Conservation (phyloP, 2,329 filamentous ascomycete genomes). For the Claviceps pazoutovae region DNA sequence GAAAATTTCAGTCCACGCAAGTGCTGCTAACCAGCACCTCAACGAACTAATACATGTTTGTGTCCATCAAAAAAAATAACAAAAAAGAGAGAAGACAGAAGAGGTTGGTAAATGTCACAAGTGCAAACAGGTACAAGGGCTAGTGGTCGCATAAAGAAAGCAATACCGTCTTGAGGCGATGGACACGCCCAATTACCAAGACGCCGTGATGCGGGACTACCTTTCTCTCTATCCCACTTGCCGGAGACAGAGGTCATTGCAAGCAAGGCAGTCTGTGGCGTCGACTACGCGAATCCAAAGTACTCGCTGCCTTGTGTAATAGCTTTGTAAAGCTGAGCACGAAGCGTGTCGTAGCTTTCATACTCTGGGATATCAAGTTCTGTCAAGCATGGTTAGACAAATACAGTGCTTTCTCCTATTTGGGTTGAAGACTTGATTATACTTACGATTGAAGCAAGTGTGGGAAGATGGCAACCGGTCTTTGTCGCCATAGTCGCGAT, state of each 20-base stretch:
- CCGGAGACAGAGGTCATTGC: neutral
- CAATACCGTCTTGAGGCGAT: neutral
- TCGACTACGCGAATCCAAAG: constrained; percentile 79
- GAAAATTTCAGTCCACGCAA: neutral
- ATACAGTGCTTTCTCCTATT: neutral
- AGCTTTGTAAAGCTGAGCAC: constrained; percentile 79
- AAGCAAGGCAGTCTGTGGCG: neutral
- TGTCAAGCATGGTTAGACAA: constrained; percentile 22
- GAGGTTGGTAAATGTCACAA: neutral
- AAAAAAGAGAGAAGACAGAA: neutral
- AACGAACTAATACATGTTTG: neutral
- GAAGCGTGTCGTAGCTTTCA: constrained; percentile 83
- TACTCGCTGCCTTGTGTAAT: constrained; percentile 97
- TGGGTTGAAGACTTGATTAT: constrained; percentile 17
- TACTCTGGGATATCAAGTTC: constrained; percentile 98
- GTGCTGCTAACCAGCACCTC: neutral
- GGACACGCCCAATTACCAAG: constrained; percentile 3
- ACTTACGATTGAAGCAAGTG: constrained; percentile 98
- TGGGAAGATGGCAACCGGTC: constrained; percentile 91
- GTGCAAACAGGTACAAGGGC: neutral
- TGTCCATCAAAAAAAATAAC: neutral
- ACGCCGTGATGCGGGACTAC: constrained; percentile 2
- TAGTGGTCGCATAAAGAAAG: neutral
- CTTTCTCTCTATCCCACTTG: neutral
- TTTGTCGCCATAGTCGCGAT: constrained; percentile 94